Evolutionary conservation across 2,329 filamentous ascomycete species (phyloP).

Genomic region (Nemania sp.): DNA sequence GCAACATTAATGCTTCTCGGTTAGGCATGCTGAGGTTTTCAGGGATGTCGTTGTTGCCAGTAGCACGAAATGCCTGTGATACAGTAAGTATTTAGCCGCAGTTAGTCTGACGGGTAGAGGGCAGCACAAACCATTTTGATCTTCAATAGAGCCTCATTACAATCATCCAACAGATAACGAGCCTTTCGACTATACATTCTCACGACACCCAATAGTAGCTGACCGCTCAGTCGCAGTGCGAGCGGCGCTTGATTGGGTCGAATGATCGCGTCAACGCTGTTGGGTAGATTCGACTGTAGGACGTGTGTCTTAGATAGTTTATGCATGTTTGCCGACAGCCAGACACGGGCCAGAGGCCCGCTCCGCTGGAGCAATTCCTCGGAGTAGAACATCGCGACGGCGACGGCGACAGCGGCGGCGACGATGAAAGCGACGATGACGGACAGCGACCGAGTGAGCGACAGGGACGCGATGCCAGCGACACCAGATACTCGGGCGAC

Average conservation of each 20-base stretch:
- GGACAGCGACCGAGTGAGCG: slow-evolving; percentile 23
- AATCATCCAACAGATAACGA: slow-evolving; percentile 93
- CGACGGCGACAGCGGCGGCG: neutral
- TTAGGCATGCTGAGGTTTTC: slow-evolving; percentile 78
- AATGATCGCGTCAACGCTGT: slow-evolving; percentile 94
- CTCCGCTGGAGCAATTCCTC: slow-evolving; percentile 95
- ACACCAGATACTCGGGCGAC: neutral
- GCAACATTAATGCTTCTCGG: slow-evolving; percentile 83
- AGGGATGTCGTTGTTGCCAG: slow-evolving; percentile 94
- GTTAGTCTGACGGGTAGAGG: neutral
- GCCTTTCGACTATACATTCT: slow-evolving; percentile 98
- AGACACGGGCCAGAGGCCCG: slow-evolving; percentile 94
- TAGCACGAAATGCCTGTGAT: slow-evolving; percentile 83
- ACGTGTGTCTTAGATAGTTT: slow-evolving; percentile 98
- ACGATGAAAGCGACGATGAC: slow-evolving; percentile 34
- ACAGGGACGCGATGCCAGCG: slow-evolving; percentile 20
- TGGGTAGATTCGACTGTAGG: slow-evolving; percentile 89
- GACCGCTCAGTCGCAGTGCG: slow-evolving; percentile 89
- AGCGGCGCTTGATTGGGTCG: slow-evolving; percentile 91
- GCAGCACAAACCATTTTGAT: slow-evolving; percentile 81
- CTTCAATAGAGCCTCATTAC: slow-evolving; percentile 95
- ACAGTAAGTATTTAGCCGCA: slow-evolving; percentile 40
- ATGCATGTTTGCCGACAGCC: slow-evolving; percentile 96
- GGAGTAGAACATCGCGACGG: slow-evolving; percentile 89
- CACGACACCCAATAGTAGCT: slow-evolving; percentile 92